Evolutionary conservation across 129 eudicot species (phyloP).

Genomic region (Flaveria sonorensis): DNA sequence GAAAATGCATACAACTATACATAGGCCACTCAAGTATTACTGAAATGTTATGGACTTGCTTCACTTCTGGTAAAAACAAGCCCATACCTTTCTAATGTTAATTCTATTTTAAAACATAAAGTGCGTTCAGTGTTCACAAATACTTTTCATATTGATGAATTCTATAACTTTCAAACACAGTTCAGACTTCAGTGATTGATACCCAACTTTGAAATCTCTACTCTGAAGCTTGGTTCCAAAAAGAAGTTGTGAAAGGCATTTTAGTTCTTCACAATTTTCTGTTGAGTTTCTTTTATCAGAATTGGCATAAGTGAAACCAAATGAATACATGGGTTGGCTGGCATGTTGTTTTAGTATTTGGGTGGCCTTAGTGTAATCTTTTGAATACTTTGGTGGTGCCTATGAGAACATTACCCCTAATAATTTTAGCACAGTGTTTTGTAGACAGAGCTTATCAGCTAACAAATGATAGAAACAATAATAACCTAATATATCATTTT

Average conservation of each 20-base stretch:
- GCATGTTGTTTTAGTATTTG: background rate
- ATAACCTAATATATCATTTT: background rate
- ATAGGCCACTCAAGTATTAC: background rate
- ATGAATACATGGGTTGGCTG: background rate
- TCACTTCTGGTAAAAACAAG: background rate
- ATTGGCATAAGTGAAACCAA: background rate
- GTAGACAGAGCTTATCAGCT: background rate
- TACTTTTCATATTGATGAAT: background rate
- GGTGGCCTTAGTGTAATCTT: background rate
- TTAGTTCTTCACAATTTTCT: background rate
- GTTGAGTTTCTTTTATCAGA: background rate
- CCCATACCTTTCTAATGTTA: background rate
- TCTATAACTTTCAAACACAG: background rate
- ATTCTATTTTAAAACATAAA: background rate
- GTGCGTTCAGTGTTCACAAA: background rate
- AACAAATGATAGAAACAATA: background rate
- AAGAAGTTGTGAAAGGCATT: background rate
- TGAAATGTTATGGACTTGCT: background rate
- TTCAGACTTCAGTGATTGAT: background rate
- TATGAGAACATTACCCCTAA: background rate
- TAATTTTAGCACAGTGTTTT: background rate
- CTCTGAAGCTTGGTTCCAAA: background rate
- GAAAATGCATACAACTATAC: background rate
- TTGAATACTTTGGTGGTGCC: background rate
- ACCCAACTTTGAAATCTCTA: background rate